Conservation (phyloP, 1,139 yeast species). For the Zhuliangozyma parablackwelliae region DNA sequence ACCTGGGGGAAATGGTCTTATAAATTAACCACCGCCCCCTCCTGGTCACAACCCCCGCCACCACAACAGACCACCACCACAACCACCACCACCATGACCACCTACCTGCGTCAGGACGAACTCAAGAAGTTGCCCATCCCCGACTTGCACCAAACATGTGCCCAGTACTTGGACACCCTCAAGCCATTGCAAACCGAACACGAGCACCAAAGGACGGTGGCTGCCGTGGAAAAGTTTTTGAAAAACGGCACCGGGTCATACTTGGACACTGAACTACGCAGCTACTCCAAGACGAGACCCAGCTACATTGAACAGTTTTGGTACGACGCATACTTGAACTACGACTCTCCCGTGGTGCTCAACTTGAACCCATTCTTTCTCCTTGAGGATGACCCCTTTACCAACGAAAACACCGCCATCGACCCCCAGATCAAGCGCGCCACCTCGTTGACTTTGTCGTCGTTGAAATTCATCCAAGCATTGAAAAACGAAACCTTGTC, state of each 20-base stretch:
- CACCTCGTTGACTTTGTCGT: slow-evolving; percentile 72
- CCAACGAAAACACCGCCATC: slow-evolving; percentile 52
- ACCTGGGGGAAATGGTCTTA: too few relatives aligned
- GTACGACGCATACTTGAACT: slow-evolving; percentile 83
- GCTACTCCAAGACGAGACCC: slow-evolving; percentile 59
- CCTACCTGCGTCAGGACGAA: slow-evolving; percentile 55
- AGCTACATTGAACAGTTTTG: slow-evolving; percentile 90
- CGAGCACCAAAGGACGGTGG: slow-evolving; percentile 59
- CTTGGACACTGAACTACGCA: slow-evolving; percentile 59
- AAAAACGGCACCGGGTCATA: slow-evolving; percentile 52
- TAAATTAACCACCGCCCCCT: neutral
- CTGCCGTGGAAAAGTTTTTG: slow-evolving; percentile 58
- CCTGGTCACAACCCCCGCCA: neutral
- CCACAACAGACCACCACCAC: too few relatives aligned
- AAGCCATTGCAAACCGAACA: slow-evolving; percentile 72
- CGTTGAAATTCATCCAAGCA: slow-evolving; percentile 75
- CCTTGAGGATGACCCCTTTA: slow-evolving; percentile 87
- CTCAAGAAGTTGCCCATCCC: slow-evolving; percentile 76
- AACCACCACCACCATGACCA: slow-evolving; percentile 17
- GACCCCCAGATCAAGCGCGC: slow-evolving; percentile 75
- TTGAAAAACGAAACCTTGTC: slow-evolving; percentile 69
- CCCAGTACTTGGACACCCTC: slow-evolving; percentile 57
- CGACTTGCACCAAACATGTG: slow-evolving; percentile 59
- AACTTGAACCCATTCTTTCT: slow-evolving; percentile 85
- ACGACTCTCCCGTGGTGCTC: slow-evolving; percentile 84